Evolutionary conservation across 805 yeast genomes (phyloP).

Genomic region (Candida coquimbonensis): DNA sequence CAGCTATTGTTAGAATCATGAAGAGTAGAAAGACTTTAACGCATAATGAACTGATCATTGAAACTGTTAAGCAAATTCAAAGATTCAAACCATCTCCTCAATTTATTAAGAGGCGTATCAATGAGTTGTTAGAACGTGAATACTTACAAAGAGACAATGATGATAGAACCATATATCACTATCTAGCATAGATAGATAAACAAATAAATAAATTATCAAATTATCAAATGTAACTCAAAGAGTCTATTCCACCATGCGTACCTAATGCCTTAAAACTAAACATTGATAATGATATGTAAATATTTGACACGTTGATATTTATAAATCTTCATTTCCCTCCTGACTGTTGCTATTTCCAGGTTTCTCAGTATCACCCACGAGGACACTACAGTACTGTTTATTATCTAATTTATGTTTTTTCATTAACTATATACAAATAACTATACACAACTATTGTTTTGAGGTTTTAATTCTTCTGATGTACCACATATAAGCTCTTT

Average conservation of each 20-base stretch:
- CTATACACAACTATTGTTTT: conserved; percentile 6
- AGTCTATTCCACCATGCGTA: too few relatives aligned
- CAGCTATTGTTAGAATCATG: conserved; percentile 85
- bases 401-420: neutral
- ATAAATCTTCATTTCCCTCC: too few relatives aligned
- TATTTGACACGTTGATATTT: too few relatives aligned
- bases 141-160: conserved; percentile 67
- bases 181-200: conserved; percentile 43
- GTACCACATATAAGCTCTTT: conserved; percentile 93
- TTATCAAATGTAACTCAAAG: too few relatives aligned
- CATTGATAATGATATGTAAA: too few relatives aligned
- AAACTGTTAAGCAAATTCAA: conserved; percentile 51
- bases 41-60: conserved; percentile 64
- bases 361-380: too few relatives aligned
- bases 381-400: too few relatives aligned
- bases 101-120: conserved; percentile 65
- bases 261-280: too few relatives aligned
- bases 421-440: conserved; percentile 1
- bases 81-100: conserved; percentile 66
- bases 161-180: conserved; percentile 53
- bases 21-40: conserved; percentile 56
- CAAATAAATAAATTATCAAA: too few relatives aligned
- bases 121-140: conserved; percentile 72
- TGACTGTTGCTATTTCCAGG: too few relatives aligned
- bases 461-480: conserved; percentile 54